These are phyloP conservation scores for Stephania cephalantha DNA, from an alignment of 164 flowering plant genomes.

Conservation along the genomic window DNA sequence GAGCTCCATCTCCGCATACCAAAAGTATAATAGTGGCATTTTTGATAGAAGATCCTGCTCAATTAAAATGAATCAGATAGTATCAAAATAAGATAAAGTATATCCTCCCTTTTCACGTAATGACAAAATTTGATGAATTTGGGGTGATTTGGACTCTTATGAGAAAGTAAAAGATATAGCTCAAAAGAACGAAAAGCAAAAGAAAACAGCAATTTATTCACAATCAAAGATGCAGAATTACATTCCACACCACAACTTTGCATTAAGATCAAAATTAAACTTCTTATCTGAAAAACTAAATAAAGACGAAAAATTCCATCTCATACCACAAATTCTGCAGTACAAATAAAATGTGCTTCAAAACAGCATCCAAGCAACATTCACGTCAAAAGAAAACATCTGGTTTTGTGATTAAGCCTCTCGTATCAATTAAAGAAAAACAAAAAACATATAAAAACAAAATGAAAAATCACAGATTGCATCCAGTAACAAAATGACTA, in stretches of 20 bases:
- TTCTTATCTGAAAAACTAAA: neutral
- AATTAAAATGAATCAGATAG: neutral
- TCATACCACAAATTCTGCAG: neutral
- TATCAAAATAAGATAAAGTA: neutral
- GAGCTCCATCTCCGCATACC: slow-evolving; percentile 91
- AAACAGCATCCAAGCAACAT: too few relatives aligned
- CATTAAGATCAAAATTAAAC: neutral
- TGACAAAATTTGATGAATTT: neutral
- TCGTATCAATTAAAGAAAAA: too few relatives aligned
- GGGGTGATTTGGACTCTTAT: neutral
- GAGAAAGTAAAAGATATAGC: neutral
- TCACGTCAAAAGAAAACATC: too few relatives aligned
- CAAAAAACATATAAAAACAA: too few relatives aligned
- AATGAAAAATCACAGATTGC: neutral
- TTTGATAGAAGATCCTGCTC: slow-evolving; percentile 59
- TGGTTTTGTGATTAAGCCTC: too few relatives aligned
- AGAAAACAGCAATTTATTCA: neutral
- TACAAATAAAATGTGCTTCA: too few relatives aligned
- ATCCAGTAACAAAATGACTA: neutral
- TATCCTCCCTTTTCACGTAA: neutral
- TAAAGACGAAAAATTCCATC: neutral
- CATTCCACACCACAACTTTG: neutral
- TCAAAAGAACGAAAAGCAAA: neutral
- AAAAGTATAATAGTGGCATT: slow-evolving; percentile 61
- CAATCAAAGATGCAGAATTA: neutral